These are phyloP conservation scores for Elongisporangium senticosum DNA, from an alignment of 352 stramenopile genomes.

Conservation along the genomic window DNA sequence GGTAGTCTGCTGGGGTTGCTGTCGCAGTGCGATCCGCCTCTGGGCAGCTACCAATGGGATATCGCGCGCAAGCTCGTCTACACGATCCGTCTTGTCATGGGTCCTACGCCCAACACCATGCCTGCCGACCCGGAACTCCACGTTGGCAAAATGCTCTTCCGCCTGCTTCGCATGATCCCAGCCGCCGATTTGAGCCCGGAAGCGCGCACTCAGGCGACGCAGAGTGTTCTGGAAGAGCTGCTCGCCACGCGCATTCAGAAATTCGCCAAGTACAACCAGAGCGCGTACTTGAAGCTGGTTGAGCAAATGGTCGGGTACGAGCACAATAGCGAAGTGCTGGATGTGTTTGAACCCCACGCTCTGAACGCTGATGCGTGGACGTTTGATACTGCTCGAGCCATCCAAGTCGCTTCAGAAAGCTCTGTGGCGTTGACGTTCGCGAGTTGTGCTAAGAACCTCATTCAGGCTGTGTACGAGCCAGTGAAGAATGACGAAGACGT, in stretches of 20 bases:
- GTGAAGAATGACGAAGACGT: slow-evolving; percentile 5
- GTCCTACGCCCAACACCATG: slow-evolving; percentile 11
- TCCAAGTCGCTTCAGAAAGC: slow-evolving; percentile 10
- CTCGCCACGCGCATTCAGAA: slow-evolving; percentile 40
- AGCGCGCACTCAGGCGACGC: background rate
- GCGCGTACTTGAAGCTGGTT: slow-evolving; percentile 28
- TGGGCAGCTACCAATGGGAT: slow-evolving; percentile 48
- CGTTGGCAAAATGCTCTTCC: slow-evolving; percentile 55
- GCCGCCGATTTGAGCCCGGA: no score
- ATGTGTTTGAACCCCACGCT: slow-evolving; percentile 31
- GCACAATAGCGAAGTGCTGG: slow-evolving; percentile 16
- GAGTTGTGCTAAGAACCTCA: slow-evolving; percentile 25
- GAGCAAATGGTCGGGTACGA: slow-evolving; percentile 47
- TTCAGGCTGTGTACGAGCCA: slow-evolving; percentile 15
- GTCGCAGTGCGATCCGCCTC: slow-evolving; percentile 10
- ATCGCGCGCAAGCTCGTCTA: slow-evolving; percentile 46
- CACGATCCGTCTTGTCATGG: slow-evolving; percentile 44
- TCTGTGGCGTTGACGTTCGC: slow-evolving; percentile 24
- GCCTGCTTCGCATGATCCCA: slow-evolving; percentile 23
- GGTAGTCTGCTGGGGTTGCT: slow-evolving; percentile 46
- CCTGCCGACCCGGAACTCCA: slow-evolving; percentile 34
- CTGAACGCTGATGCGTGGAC: slow-evolving; percentile 25
- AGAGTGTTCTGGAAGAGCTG: slow-evolving; percentile 45
- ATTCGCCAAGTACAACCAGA: slow-evolving; percentile 49
- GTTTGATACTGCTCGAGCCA: slow-evolving; percentile 19